A percentile compares a stretch with the other conserved stretches of the same genome.
These are phyloP conservation scores for Sporothrix euskadiensis DNA, from an alignment of 2,329 filamentous ascomycete genomes.

Conservation along the genomic window DNA sequence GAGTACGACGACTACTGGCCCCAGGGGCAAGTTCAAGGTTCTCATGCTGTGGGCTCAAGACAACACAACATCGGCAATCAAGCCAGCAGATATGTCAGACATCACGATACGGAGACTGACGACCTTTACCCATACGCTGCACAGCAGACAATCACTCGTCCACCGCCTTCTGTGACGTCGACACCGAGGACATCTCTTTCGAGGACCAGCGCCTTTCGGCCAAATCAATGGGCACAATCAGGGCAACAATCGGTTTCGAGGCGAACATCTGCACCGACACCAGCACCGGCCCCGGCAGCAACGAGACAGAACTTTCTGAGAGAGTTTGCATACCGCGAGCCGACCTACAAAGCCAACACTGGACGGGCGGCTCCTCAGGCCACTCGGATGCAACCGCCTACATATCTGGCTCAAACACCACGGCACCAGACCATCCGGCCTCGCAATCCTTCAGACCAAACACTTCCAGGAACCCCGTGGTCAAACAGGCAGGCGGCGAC, in stretches of 20 bases:
- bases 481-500: neutral
- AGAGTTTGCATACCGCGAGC: slow-evolving; percentile 9
- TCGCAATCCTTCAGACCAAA: neutral
- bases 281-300: neutral
- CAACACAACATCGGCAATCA: neutral
- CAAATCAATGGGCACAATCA: slow-evolving; percentile 22
- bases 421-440: neutral
- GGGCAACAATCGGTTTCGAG: neutral
- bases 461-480: slow-evolving; percentile 10
- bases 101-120: neutral
- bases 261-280: neutral
- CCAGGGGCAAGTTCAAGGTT: neutral
- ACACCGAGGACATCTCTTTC: neutral
- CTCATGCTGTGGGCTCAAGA: neutral
- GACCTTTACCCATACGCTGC: neutral
- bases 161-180: neutral
- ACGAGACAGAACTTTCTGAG: neutral
- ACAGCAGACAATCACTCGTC: neutral
- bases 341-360: no score
- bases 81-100: neutral
- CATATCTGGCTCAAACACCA: neutral
- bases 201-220: neutral
- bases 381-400: neutral
- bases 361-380: neutral
- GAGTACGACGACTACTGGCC: neutral